Evolutionary conservation across 177 flowering plant genomes (phyloP).

Genomic region (Tripterygium wilfordii): DNA sequence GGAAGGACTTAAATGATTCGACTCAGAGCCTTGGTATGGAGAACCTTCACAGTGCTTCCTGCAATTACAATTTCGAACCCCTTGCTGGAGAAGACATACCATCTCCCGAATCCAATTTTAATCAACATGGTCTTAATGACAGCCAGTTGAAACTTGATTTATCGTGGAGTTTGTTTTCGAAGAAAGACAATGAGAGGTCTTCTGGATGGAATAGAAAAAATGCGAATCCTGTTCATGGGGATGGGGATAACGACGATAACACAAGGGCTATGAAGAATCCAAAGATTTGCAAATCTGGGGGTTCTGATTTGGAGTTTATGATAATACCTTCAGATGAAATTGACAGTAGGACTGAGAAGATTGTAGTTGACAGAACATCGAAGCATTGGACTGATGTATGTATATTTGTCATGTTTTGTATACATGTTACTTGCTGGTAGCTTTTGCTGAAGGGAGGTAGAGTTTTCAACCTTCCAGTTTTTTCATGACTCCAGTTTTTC

Average conservation of each 20-base stretch:
- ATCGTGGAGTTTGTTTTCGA: not conserved
- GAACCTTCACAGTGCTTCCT: slow-evolving; percentile 1
- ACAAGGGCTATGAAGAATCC: slow-evolving; percentile 18
- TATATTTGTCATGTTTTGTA: not conserved
- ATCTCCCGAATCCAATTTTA: slow-evolving; percentile 10
- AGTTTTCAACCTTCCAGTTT: not conserved
- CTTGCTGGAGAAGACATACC: slow-evolving; percentile 7
- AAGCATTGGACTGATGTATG: slow-evolving; percentile 49
- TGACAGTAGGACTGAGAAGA: slow-evolving; percentile 12
- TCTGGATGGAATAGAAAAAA: slow-evolving; percentile 32
- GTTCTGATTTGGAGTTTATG: slow-evolving; percentile 8
- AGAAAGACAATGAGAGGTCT: slow-evolving; percentile 9
- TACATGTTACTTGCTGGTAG: not conserved
- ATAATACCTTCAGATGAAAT: too few relatives aligned
- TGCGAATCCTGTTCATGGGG: slow-evolving; percentile 18
- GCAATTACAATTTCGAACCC: slow-evolving; percentile 2
- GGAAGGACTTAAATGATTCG: slow-evolving; percentile 16
- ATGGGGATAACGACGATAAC: slow-evolving; percentile 15
- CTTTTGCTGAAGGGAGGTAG: too few relatives aligned
- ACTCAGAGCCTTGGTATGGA: slow-evolving; percentile 11
- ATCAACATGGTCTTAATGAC: too few relatives aligned
- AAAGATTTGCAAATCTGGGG: slow-evolving; percentile 21
- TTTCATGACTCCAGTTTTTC: not conserved
- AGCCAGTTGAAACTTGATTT: not conserved
- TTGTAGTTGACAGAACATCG: slow-evolving; percentile 11